phyloP scores from a whole-genome alignment of 345 rosid species.

The Eucalyptus fibrosa region DNA sequence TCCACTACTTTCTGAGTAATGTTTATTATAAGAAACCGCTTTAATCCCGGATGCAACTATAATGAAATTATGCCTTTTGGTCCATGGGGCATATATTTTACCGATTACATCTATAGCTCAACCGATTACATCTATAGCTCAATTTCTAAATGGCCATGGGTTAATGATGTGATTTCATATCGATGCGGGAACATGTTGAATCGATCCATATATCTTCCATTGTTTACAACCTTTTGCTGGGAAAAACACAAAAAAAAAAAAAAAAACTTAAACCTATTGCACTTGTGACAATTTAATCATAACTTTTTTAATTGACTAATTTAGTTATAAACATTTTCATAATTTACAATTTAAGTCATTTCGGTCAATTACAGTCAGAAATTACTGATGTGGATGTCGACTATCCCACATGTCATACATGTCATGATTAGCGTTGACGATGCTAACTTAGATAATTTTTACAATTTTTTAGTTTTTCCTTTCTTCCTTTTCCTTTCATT shows the following conservation, averaged over 20 bases:
- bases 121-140: neutral
- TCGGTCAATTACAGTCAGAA: accelerated
- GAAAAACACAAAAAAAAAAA: no score
- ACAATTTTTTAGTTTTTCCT: no score
- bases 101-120: neutral
- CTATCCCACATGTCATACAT: no score
- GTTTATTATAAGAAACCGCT: neutral
- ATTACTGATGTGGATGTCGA: no score
- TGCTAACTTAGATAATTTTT: no score
- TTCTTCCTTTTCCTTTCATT: no score
- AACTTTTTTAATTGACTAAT: no score
- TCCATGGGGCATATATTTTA: neutral
- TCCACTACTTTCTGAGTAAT: neutral
- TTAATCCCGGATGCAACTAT: neutral
- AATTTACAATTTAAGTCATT: no score
- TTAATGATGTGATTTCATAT: neutral
- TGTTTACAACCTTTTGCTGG: no score
- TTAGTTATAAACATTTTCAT: no score
- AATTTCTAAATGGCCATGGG: neutral
- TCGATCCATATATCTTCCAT: neutral
- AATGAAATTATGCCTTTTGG: neutral
- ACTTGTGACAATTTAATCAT: no score
- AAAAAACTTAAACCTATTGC: no score
- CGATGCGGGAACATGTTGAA: neutral
- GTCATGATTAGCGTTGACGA: accelerated